Evolutionary conservation across 768 basidiomycete genomes (phyloP).

Genomic region (Rhizopogon vesiculosus): DNA sequence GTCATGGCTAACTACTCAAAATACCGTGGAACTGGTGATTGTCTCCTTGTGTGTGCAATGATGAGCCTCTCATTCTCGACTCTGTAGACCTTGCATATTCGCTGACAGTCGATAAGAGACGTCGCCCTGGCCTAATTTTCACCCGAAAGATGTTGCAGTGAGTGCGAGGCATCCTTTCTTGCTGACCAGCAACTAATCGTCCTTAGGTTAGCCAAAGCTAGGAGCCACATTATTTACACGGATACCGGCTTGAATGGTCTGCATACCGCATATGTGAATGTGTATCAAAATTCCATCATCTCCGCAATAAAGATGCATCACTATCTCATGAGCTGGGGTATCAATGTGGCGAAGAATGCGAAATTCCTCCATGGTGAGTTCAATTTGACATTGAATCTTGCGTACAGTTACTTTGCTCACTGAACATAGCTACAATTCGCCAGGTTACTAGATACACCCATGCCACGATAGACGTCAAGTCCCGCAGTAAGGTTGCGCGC

Average conservation of each 20-base stretch:
- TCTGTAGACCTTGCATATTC: slow-evolving; percentile 58
- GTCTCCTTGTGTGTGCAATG: not conserved
- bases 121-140: slow-evolving; percentile 62
- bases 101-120: slow-evolving; percentile 64
- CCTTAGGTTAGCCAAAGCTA: slow-evolving; percentile 62
- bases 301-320: slow-evolving; percentile 83
- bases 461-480: slow-evolving; percentile 44
- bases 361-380: slow-evolving; percentile 54
- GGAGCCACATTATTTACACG: slow-evolving; percentile 75
- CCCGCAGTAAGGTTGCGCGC: slow-evolving; percentile 34
- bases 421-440: slow-evolving; percentile 50
- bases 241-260: slow-evolving; percentile 67
- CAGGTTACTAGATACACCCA: slow-evolving; percentile 57
- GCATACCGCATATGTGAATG: slow-evolving; percentile 65
- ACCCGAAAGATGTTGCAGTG: slow-evolving; percentile 72
- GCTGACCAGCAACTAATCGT: slow-evolving; percentile 5
- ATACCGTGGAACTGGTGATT: slow-evolving; percentile 56
- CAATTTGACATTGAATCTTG: not conserved
- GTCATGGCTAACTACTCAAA: slow-evolving; percentile 76
- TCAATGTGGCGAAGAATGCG: slow-evolving; percentile 36
- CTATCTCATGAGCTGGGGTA: slow-evolving; percentile 66
- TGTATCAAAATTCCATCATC: slow-evolving; percentile 83
- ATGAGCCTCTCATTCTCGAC: not conserved
- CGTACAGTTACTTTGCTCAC: not conserved
- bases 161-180: slow-evolving; percentile 16